These are phyloP conservation scores for Wickerhamiella galacta DNA, from an alignment of 805 yeast species.

Conservation along the genomic window DNA sequence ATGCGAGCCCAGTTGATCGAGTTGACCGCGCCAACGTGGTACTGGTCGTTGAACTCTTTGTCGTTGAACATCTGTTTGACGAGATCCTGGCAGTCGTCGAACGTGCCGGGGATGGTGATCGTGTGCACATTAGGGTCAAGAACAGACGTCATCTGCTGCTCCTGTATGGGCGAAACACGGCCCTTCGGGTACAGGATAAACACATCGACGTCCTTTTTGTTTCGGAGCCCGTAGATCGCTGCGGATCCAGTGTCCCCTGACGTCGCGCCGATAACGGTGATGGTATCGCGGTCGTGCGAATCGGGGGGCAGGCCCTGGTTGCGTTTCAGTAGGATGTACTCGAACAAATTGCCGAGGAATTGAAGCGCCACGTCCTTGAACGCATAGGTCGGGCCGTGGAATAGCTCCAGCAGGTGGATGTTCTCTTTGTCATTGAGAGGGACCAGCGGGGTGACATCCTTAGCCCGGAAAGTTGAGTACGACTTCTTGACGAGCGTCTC, in stretches of 20 bases:
- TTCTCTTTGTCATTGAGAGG: constrained; percentile 38
- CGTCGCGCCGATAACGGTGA: constrained; percentile 98
- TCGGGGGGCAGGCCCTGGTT: constrained; percentile 34
- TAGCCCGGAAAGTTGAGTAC: constrained; percentile 79
- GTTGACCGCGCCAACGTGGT: constrained; percentile 95
- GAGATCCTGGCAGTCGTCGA: constrained; percentile 95
- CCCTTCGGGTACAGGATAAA: constrained; percentile 95
- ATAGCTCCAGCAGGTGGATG: constrained; percentile 70
- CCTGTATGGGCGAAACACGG: constrained; percentile 93
- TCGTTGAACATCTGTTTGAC: constrained; percentile 91
- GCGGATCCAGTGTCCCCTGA: constrained; percentile 99
- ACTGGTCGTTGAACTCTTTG: constrained; percentile 64
- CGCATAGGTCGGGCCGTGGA: constrained; percentile 99
- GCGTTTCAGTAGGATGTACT: constrained; percentile 67
- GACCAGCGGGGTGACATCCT: constrained; percentile 71
- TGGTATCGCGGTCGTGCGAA: constrained; percentile 21
- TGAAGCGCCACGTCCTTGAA: constrained; percentile 98
- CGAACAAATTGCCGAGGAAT: constrained; percentile 93
- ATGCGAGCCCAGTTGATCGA: constrained; percentile 99
- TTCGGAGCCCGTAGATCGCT: constrained; percentile 93
- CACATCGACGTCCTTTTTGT: constrained; percentile 94
- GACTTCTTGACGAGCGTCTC: constrained; percentile 46
- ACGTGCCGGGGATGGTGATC: constrained; percentile 85
- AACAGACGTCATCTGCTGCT: constrained; percentile 96
- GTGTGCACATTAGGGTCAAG: constrained; percentile 87